Percentiles rank a stretch among this genome's conserved stretches.
Conservation (phyloP, 1,284 basidiomycete species). For the Fomitopsis palustris region DNA sequence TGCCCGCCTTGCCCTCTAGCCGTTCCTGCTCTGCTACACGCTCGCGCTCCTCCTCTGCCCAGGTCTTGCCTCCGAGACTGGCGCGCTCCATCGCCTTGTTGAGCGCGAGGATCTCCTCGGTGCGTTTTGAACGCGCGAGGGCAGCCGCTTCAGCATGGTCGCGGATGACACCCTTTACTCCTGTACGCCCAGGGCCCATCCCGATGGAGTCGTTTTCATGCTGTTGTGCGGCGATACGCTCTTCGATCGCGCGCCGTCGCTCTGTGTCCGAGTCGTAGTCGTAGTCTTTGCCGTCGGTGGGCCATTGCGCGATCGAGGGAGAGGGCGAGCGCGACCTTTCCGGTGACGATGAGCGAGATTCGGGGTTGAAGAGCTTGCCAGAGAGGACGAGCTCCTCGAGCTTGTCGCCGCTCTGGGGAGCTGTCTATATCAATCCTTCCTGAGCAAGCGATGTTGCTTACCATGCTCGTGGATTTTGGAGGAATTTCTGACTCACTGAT, state of each 20-base stretch:
- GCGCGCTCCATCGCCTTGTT: slow-evolving; percentile 57
- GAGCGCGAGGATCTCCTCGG: slow-evolving; percentile 46
- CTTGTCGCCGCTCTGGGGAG: slow-evolving; percentile 23
- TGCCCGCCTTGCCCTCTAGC: slow-evolving; percentile 32
- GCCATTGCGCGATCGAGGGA: slow-evolving; percentile 26
- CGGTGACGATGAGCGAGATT: slow-evolving; percentile 39
- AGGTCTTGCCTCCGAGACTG: slow-evolving; percentile 63
- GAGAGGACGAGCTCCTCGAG: slow-evolving; percentile 76
- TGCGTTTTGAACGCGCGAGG: slow-evolving; percentile 44
- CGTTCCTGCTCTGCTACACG: slow-evolving; percentile 30
- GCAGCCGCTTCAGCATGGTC: slow-evolving; percentile 68
- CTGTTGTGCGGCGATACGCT: slow-evolving; percentile 21
- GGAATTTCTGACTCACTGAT: background rate
- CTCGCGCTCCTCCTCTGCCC: slow-evolving; percentile 66
- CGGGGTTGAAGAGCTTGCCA: slow-evolving; percentile 66
- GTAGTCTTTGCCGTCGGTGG: slow-evolving; percentile 33
- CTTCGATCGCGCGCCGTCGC: slow-evolving; percentile 23
- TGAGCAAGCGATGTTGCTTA: background rate
- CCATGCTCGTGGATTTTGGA: background rate
- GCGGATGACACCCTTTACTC: slow-evolving; percentile 81
- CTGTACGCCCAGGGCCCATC: slow-evolving; percentile 81
- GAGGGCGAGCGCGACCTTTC: slow-evolving; percentile 53
- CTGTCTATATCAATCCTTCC: background rate
- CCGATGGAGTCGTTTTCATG: slow-evolving; percentile 52
- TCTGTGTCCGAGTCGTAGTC: slow-evolving; percentile 47